Evolutionary conservation across 768 basidiomycete genomes (phyloP).

Genomic region (Tricholoma flavovirens): DNA sequence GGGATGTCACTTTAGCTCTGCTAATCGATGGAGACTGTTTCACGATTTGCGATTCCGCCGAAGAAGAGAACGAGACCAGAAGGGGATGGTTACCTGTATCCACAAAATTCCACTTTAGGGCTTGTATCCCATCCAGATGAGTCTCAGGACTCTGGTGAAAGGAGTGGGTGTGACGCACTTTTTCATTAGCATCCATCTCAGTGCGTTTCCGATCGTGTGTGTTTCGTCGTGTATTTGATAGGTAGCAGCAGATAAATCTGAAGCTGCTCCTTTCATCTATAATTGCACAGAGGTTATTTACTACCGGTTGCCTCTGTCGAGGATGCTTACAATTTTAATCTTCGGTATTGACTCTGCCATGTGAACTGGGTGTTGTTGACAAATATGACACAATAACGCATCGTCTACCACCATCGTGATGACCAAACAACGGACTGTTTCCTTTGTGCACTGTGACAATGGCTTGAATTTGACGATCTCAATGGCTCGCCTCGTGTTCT

Average conservation of each 20-base stretch:
- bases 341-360: constrained; percentile 37
- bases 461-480: no score
- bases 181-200: constrained; percentile 99
- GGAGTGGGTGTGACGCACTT: constrained; percentile 53
- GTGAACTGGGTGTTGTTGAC: neutral
- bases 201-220: constrained; percentile 91
- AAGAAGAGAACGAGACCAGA: constrained; percentile 1
- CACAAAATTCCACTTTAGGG: constrained; percentile 96
- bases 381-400: constrained; percentile 13
- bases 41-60: neutral
- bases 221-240: constrained; percentile 92
- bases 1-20: neutral
- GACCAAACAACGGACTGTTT: constrained; percentile 11
- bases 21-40: constrained; percentile 2
- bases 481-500: constrained; percentile 8
- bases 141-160: neutral
- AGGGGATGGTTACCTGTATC: constrained; percentile 68
- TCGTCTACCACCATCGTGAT: neutral
- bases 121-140: constrained; percentile 33
- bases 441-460: constrained; percentile 8
- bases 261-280: constrained; percentile 78
- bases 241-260: constrained; percentile 83
- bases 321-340: constrained; percentile 34
- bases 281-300: neutral
- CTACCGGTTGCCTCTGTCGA: neutral